These are phyloP conservation scores for Penicillium mononematosum DNA, from an alignment of 495 filamentous ascomycete species.

Conservation along the genomic window DNA sequence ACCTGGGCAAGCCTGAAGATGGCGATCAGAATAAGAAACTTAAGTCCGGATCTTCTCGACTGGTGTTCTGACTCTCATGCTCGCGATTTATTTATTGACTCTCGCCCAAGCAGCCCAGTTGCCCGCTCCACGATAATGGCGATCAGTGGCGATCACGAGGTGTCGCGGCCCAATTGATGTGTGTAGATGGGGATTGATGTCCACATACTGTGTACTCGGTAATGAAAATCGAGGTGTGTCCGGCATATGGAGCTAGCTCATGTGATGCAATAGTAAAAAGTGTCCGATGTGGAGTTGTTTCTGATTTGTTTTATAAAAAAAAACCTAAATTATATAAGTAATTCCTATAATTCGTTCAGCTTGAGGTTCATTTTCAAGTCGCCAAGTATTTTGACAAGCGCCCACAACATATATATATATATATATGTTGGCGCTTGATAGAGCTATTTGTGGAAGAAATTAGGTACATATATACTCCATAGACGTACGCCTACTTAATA, in stretches of 20 bases:
- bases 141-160: neutral
- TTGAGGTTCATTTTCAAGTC: no score
- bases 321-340: no score
- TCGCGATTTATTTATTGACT: neutral
- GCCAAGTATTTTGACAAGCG: no score
- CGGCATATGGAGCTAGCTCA: neutral
- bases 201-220: neutral
- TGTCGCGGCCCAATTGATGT: neutral
- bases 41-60: neutral
- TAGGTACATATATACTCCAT: neutral
- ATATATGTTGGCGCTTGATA: neutral
- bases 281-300: constrained; percentile 2
- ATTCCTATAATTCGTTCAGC: no score
- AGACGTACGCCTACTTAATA: neutral
- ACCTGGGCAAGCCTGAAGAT: neutral
- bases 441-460: neutral
- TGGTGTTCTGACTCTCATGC: neutral
- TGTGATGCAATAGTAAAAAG: neutral
- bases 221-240: neutral
- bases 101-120: neutral
- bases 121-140: neutral
- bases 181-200: neutral
- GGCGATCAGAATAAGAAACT: neutral
- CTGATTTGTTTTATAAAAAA: neutral
- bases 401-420: neutral